Percentiles rank a stretch among this genome's conserved stretches.
These are phyloP conservation scores for Xylaria castorea DNA, from an alignment of 495 filamentous ascomycete species.

Conservation along the genomic window DNA sequence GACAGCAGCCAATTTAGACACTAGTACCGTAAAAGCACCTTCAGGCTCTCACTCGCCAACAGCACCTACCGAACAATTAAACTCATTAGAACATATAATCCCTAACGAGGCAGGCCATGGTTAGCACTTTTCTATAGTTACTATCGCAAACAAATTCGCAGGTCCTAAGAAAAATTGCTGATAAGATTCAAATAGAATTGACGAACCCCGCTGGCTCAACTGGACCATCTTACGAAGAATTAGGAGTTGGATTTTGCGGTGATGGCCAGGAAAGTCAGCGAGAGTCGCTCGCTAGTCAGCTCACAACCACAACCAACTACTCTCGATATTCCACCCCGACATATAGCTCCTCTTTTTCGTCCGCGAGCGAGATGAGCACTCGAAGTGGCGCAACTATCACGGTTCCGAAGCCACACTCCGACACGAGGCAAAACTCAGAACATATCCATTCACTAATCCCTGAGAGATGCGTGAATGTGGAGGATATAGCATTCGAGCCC, in stretches of 20 bases:
- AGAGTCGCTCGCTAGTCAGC: conserved; percentile 21
- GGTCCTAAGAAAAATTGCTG: not conserved
- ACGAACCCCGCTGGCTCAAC: not conserved
- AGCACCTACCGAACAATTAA: not conserved
- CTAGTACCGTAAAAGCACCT: not conserved
- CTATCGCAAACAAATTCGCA: not conserved
- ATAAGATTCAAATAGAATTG: conserved; percentile 1
- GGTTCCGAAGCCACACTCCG: not conserved
- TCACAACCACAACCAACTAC: conserved; percentile 18
- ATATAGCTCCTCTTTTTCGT: conserved; percentile 7
- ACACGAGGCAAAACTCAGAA: not conserved
- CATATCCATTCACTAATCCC: not conserved
- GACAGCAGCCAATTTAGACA: not conserved
- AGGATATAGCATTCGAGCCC: not conserved
- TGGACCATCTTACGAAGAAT: not conserved
- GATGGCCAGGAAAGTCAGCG: conserved; percentile 8
- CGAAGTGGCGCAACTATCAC: conserved; percentile 11
- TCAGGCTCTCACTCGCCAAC: not conserved
- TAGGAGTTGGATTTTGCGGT: not conserved
- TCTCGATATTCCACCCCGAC: conserved; percentile 20
- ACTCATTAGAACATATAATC: not conserved
- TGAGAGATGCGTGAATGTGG: not conserved
- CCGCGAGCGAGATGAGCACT: conserved; percentile 7
- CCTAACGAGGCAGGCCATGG: not conserved
- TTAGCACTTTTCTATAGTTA: conserved; percentile 8